Percentiles rank a stretch among this genome's conserved stretches.
Evolutionary conservation across 306 rosid genomes (phyloP).

Genomic region (Corylus avellana): DNA sequence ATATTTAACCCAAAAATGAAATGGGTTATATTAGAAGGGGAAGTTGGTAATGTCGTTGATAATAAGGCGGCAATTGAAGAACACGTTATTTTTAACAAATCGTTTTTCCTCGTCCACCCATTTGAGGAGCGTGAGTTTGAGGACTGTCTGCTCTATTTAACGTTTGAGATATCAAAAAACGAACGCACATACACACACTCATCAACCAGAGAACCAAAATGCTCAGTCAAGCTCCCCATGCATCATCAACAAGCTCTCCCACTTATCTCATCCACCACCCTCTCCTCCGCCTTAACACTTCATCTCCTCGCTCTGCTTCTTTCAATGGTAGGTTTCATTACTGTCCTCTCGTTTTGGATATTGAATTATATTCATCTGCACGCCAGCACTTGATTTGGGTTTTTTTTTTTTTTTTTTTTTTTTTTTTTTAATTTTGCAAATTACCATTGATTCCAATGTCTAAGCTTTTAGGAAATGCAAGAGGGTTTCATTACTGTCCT

Average conservation of each 20-base stretch:
- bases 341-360: neutral
- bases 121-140: slow-evolving; percentile 13
- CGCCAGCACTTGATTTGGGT: neutral
- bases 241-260: slow-evolving; percentile 45
- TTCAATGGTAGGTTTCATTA: slow-evolving; percentile 33
- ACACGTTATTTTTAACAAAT: slow-evolving; percentile 32
- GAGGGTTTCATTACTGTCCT: neutral
- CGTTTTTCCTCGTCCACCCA: slow-evolving; percentile 68
- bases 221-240: slow-evolving; percentile 58
- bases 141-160: neutral
- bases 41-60: neutral
- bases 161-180: slow-evolving; percentile 9
- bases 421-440: neutral
- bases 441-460: too few relatives aligned
- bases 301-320: slow-evolving; percentile 31
- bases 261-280: slow-evolving; percentile 24
- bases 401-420: neutral
- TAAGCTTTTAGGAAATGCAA: too few relatives aligned
- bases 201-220: slow-evolving; percentile 21
- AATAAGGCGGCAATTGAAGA: slow-evolving; percentile 51
- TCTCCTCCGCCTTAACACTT: slow-evolving; percentile 18
- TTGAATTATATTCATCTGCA: too few relatives aligned
- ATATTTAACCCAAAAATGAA: too few relatives aligned
- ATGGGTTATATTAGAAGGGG: neutral
- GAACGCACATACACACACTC: neutral